Percentiles rank a stretch among this genome's conserved stretches.
These are phyloP conservation scores for Candida sanyaensis DNA, from an alignment of 1,139 yeast genomes.

Conservation along the genomic window DNA sequence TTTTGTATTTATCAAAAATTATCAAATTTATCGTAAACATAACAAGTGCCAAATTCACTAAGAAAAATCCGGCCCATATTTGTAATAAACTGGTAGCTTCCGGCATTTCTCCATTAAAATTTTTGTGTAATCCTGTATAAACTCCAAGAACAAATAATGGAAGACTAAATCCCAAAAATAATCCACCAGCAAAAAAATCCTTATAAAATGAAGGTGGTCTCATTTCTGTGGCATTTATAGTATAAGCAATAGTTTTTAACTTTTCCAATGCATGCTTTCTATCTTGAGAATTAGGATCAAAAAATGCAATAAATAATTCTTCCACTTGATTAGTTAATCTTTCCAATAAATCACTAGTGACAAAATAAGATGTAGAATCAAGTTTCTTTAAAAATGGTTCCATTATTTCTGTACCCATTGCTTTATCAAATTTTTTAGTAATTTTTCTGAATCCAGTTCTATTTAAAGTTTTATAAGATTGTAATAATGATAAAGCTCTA, in stretches of 20 bases:
- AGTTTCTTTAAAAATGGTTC: conserved; percentile 61
- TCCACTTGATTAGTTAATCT: conserved; percentile 63
- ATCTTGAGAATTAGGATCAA: conserved; percentile 65
- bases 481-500: conserved; percentile 73
- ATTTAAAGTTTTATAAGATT: conserved; percentile 75
- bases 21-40: conserved; percentile 69
- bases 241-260: conserved; percentile 53
- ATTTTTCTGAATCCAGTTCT: conserved; percentile 88
- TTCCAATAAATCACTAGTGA: conserved; percentile 66
- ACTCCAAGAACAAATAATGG: conserved; percentile 61
- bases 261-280: conserved; percentile 75
- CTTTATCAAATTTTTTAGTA: conserved; percentile 86
- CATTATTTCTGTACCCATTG: conserved; percentile 52
- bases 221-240: conserved; percentile 34
- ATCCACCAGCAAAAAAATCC: conserved; percentile 59
- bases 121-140: conserved; percentile 48
- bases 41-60: conserved; percentile 58
- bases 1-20: conserved; percentile 72
- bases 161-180: conserved; percentile 67
- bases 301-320: conserved; percentile 64
- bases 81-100: conserved; percentile 69
- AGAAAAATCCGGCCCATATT: conserved; percentile 89
- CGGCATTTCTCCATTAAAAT: conserved; percentile 39
- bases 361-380: conserved; percentile 54
- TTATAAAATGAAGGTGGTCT: conserved; percentile 35